Percentiles rank a stretch among this genome's conserved stretches.
Evolutionary conservation across 805 yeast species (phyloP).

Genomic region (Lipomyces kockii): DNA sequence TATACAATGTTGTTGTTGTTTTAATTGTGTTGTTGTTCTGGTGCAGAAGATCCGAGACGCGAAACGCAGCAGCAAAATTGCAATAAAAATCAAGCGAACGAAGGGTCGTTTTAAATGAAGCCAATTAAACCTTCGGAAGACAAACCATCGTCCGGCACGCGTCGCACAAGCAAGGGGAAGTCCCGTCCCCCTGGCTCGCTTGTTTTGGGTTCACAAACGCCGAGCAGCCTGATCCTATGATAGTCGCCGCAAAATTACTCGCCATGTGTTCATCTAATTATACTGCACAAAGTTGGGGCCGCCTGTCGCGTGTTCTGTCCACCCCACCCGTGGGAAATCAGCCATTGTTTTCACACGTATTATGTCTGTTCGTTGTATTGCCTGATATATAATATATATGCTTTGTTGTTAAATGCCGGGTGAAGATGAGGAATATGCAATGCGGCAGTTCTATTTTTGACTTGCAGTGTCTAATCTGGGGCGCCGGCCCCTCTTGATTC

Average conservation of each 20-base stretch:
- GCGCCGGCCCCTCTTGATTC: neutral
- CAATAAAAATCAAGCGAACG: neutral
- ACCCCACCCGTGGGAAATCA: no score
- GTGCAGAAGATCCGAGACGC: no score
- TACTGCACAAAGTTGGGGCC: neutral
- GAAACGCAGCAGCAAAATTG: no score
- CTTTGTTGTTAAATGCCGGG: neutral
- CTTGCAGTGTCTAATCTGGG: neutral
- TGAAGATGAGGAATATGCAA: no score
- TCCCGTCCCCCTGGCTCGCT: neutral
- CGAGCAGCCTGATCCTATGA: neutral
- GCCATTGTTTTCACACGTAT: neutral
- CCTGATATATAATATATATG: neutral
- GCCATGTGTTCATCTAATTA: neutral
- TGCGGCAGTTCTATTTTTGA: neutral
- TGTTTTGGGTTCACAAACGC: neutral
- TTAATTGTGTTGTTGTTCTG: no score
- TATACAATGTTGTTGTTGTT: no score
- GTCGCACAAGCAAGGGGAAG: conserved; percentile 3
- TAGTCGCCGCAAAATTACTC: neutral
- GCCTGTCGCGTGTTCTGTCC: neutral
- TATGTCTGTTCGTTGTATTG: no score
- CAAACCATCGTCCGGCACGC: neutral
- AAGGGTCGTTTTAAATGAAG: neutral
- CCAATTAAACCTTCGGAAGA: conserved; percentile 1